A percentile compares a stretch with the other conserved stretches of the same genome.
Conservation (phyloP, 768 basidiomycete species). For the Strobilomyces confusus region DNA sequence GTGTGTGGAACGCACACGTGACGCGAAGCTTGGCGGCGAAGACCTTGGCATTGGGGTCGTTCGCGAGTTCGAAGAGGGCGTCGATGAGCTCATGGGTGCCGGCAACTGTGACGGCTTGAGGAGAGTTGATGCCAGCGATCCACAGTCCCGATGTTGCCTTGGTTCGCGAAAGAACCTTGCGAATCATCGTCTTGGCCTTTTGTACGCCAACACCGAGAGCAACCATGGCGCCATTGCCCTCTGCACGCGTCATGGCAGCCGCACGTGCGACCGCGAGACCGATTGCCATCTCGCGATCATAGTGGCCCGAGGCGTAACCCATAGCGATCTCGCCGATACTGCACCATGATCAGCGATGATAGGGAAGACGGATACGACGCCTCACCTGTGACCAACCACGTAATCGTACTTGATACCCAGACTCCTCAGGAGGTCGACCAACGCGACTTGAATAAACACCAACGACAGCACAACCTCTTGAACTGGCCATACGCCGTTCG, state of each 20-base stretch:
- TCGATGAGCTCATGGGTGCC: constrained; percentile 31
- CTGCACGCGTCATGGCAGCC: constrained; percentile 33
- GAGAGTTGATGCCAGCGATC: constrained; percentile 36
- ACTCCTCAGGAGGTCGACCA: constrained; percentile 31
- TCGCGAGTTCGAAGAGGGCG: constrained; percentile 25
- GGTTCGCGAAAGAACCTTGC: constrained; percentile 28
- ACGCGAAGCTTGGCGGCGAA: constrained; percentile 31
- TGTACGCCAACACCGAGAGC: constrained; percentile 33
- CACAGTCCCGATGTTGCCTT: constrained; percentile 28
- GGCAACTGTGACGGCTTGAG: constrained; percentile 35
- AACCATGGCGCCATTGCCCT: constrained; percentile 34
- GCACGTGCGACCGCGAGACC: constrained; percentile 36
- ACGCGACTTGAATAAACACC: constrained; percentile 32
- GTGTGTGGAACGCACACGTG: constrained; percentile 33
- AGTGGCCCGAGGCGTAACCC: constrained; percentile 36
- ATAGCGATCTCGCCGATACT: constrained; percentile 36
- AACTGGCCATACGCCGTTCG: constrained; percentile 31
- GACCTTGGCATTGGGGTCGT: constrained; percentile 25
- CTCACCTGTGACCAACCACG: constrained; percentile 34
- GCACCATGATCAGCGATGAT: constrained; percentile 5
- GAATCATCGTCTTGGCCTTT: constrained; percentile 31
- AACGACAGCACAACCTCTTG: constrained; percentile 32
- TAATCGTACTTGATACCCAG: constrained; percentile 32
- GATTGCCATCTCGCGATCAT: constrained; percentile 32
- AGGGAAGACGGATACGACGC: not conserved